These are phyloP conservation scores for Porcisia hertigi DNA, from an alignment of 208 protist genomes.

Conservation along the genomic window DNA sequence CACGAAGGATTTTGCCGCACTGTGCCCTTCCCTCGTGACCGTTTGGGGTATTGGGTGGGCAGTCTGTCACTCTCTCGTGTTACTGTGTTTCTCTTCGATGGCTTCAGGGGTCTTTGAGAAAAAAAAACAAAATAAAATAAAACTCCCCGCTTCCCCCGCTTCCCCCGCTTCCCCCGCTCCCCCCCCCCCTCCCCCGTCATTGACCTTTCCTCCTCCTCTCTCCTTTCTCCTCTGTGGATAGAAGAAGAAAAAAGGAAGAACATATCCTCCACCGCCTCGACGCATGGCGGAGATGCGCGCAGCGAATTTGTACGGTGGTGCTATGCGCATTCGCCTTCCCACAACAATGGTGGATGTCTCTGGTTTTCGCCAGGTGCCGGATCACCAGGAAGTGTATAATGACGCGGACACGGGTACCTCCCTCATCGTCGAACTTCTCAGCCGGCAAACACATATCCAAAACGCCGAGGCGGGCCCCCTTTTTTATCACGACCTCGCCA, in stretches of 20 bases:
- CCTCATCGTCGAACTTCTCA: constrained; percentile 73
- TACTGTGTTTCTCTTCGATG: too few relatives aligned
- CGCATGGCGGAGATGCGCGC: constrained; percentile 4
- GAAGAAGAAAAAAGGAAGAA: too few relatives aligned
- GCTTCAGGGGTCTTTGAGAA: too few relatives aligned
- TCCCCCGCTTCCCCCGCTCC: too few relatives aligned
- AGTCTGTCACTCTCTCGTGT: not conserved
- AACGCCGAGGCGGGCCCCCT: constrained; percentile 53
- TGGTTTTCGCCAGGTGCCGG: constrained; percentile 72
- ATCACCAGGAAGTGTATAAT: constrained; percentile 77
- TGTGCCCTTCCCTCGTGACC: not conserved
- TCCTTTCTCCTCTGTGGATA: too few relatives aligned
- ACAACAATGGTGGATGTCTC: constrained; percentile 52
- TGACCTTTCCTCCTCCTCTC: too few relatives aligned
- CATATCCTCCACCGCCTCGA: not conserved
- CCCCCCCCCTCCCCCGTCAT: too few relatives aligned
- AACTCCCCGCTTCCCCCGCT: too few relatives aligned
- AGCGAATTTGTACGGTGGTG: constrained; percentile 71
- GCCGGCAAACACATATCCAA: constrained; percentile 38
- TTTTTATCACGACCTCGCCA: constrained; percentile 71
- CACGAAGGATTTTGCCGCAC: not conserved
- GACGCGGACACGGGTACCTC: constrained; percentile 56
- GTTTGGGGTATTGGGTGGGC: not conserved
- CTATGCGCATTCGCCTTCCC: constrained; percentile 53
- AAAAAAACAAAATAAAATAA: too few relatives aligned